Evolutionary conservation across 768 basidiomycete species (phyloP).

Genomic region (Coprinopsis sp.): DNA sequence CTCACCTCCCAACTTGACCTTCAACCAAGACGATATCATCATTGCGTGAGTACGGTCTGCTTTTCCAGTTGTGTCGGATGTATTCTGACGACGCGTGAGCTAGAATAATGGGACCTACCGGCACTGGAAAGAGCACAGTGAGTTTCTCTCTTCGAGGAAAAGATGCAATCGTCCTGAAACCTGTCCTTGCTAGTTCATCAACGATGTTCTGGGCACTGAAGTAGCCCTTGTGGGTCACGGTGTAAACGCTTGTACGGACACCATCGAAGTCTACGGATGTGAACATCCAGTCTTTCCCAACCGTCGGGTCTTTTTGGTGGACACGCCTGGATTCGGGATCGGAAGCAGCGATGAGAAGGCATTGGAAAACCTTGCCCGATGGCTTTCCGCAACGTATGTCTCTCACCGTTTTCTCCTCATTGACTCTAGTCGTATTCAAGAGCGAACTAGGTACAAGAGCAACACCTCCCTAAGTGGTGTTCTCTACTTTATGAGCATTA

Average conservation of each 20-base stretch:
- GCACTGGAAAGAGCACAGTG: neutral
- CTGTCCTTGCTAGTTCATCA: conserved; percentile 6
- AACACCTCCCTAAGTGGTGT: conserved; percentile 12
- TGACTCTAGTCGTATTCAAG: too few relatives aligned
- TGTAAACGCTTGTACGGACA: neutral
- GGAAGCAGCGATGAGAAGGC: conserved; percentile 11
- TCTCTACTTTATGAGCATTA: conserved; percentile 16
- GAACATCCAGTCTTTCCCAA: neutral
- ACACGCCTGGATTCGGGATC: conserved; percentile 22
- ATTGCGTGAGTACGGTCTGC: conserved; percentile 14
- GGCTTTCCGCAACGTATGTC: conserved; percentile 16
- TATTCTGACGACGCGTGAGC: neutral
- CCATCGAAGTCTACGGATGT: neutral
- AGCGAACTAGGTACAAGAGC: conserved; percentile 10
- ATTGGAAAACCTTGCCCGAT: conserved; percentile 13
- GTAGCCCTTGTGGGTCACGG: neutral
- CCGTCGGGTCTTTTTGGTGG: conserved; percentile 8
- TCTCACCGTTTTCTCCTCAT: too few relatives aligned
- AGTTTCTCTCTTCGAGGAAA: too few relatives aligned
- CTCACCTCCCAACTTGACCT: too few relatives aligned
- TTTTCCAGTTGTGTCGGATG: neutral
- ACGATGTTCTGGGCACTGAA: neutral
- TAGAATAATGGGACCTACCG: conserved; percentile 16
- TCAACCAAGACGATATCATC: conserved; percentile 10
- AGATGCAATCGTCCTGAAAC: too few relatives aligned